Base-by-base conservation (phyloP, 768 basidiomycete genomes). In the Leucocoprinus sp. region DNA sequence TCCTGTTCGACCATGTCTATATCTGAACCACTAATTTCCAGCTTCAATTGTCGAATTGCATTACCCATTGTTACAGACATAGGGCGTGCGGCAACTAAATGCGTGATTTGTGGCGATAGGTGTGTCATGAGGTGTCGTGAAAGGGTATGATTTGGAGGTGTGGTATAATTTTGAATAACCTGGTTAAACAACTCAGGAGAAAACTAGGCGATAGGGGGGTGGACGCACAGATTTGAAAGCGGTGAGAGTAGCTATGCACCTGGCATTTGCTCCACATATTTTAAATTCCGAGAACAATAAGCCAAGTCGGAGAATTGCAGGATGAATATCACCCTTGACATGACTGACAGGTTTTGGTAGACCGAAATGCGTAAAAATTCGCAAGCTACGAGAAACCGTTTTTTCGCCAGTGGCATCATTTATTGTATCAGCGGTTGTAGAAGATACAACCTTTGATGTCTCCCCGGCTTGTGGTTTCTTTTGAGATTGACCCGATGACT, bases 31-130 rank as follows among this genome's bases (percentile, higher is more conserved):
- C 90, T 93, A 57, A 99, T 96, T 57, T 98, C 92, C 45, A 95
- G 70, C 68, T 99, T 99, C 55, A 99, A 71, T 61, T 93, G 86
- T 49, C 93, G 78, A 54, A 92, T 90, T 0, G 93, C 90, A 58
- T 93, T 95, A 0, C 93, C 91, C 87, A 93, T 92, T 19, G 90
- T 87, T 17, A 91, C 81, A 14, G 89, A 86, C 84, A 93, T 86
- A 0, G 91, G 88, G 40, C 93, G 75, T 15, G 90, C 88, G 31
- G 82, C 76, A 6, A 92, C 87, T 8, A 95, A 75, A 63, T 93
- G 83, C 14, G 82, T 83, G 54, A 96, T 95, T 72, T 96, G 93
- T 17, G 90, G 89, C 2, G 90, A 92, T 31, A 96, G 75, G 64
- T 93, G 80, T 8, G 86, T 87, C 77, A 90, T 88, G 37, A 96